Base-by-base conservation (phyloP, 2,329 filamentous ascomycete species). In the Teratosphaeria viscida region DNA sequence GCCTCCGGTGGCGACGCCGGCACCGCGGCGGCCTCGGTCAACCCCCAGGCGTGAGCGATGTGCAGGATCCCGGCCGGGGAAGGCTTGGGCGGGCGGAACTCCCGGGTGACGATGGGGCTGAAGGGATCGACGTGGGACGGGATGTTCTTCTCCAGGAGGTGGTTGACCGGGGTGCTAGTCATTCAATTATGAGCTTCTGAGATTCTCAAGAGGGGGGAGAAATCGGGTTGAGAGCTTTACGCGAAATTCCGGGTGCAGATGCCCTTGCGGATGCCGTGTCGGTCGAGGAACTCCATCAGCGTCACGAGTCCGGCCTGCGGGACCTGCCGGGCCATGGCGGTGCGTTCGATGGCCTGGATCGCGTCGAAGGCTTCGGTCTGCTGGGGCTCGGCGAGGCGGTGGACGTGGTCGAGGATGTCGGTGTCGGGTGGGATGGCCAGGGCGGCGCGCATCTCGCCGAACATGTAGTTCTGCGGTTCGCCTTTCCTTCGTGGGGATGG, bases 201-300 rank as follows among this genome's bases (percentile, higher is more conserved):
- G 58, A 26, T n/a, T 2, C 11, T 16, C n/a, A 19, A n/a, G n/a
- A n/a, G n/a, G n/a, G n/a, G n/a, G n/a, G n/a, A n/a, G n/a, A n/a
- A n/a, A n/a, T n/a, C n/a, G n/a, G n/a, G n/a, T n/a, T n/a, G n/a
- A n/a, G n/a, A n/a, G n/a, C n/a, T n/a, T n/a, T n/a, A n/a, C n/a
- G n/a, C 89, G 70, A 96, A 97, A 77, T 99, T 97, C 70, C 94
- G 83, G 2, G 94, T 97, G 76, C 92, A 96, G 64, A 97, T 91
- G 16, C 84, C 92, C 74, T 95, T 94, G 66, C 78, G 84, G 35
- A 96, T 72, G 5, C 76, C 73, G 32, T 81, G 81, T 6, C 75
- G 70, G 68, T 94, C 86, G 19, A 97, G 84, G 72, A 94, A 95
- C 59, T 83, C 76, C 89, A 97, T 96, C 57, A 99, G 80, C 32